Evolutionary conservation across 176 grass and related monocot species (phyloP), one percentile per base, ranked within the genome.

Genomic region (barley (Hordeum vulgare)): DNA sequence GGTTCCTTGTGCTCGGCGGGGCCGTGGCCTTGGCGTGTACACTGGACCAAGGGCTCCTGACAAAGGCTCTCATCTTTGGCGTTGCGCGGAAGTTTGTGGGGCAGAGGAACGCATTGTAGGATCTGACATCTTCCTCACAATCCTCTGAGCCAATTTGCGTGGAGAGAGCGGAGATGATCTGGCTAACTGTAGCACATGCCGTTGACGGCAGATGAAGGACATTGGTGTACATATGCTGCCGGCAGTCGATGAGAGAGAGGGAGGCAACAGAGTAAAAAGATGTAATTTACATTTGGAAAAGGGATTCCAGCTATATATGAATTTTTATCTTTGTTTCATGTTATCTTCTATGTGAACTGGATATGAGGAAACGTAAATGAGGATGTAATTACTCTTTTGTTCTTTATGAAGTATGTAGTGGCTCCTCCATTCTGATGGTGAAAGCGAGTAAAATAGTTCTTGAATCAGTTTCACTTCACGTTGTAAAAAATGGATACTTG

Each of bases 11-110:
- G 49, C 80, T 97, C 6, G 85, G 94, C 0, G 94, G 94, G 11
- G 91, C 94, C 5, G 86, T 97, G n/a, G 89, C 89, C 61, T 57
- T 97, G 29, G 94, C 94, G 1, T 97, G 94, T 12, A 93, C 94
- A 1, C 82, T 97, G 10, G 91, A 97, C 49, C 94, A 90, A 71
- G 91, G 94, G 0, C 88, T 97, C 26, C 42, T 97, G 79, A 97
- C 94, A 1, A 97, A 97, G 78, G 91, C 91, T 54, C 65, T 97
- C 40, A 94, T 97, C 65, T 97, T 97, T 0, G 94, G 94, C 3
- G 84, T 97, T 8, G 94, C 94, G 0, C 33, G 94, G 69, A 91
- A 63, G 54, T 97, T 97, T 3, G 87, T 90, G 25, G 77, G 84
- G 71, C 87, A 79, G 66, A 88, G 91, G 78, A 88, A 94, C 8